Evolutionary conservation across 148 eudicot genomes (phyloP).

Genomic region (Persicaria tinctoria): DNA sequence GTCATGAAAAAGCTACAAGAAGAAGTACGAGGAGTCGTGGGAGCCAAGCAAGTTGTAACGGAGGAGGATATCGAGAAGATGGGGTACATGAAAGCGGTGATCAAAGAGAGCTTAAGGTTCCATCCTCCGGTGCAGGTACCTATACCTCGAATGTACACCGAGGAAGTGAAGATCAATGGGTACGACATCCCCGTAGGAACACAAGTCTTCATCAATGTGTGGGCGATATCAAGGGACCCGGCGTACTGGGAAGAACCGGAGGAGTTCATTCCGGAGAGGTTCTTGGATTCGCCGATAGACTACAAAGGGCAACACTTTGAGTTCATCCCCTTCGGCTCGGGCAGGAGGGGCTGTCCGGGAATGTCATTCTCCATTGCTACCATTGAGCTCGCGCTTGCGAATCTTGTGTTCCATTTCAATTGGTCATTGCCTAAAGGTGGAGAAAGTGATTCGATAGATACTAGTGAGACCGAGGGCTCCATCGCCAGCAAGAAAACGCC

Average conservation of each 20-base stretch:
- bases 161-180: conserved; percentile 20
- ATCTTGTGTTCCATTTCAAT: conserved; percentile 24
- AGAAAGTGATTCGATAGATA: conserved; percentile 20
- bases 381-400: conserved; percentile 22
- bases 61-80: conserved; percentile 28
- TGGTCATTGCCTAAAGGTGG: conserved; percentile 25
- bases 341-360: conserved; percentile 33
- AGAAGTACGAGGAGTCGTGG: conserved; percentile 21
- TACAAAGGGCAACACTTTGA: conserved; percentile 25
- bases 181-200: conserved; percentile 22
- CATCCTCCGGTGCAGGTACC: conserved; percentile 26
- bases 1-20: conserved; percentile 13
- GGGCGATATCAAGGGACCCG: conserved; percentile 30
- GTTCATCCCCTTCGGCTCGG: conserved; percentile 32
- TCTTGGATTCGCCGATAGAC: conserved; percentile 23
- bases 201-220: conserved; percentile 20
- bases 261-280: conserved; percentile 24
- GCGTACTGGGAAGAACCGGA: conserved; percentile 27
- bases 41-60: conserved; percentile 4
- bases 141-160: conserved; percentile 20
- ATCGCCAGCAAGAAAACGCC: conserved; percentile 19
- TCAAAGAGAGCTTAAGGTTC: conserved; percentile 27
- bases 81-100: conserved; percentile 31
- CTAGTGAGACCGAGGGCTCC: conserved; percentile 17
- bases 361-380: conserved; percentile 21